Conservation (phyloP, 305 asterid species). For the Fraxinus paxiana region DNA sequence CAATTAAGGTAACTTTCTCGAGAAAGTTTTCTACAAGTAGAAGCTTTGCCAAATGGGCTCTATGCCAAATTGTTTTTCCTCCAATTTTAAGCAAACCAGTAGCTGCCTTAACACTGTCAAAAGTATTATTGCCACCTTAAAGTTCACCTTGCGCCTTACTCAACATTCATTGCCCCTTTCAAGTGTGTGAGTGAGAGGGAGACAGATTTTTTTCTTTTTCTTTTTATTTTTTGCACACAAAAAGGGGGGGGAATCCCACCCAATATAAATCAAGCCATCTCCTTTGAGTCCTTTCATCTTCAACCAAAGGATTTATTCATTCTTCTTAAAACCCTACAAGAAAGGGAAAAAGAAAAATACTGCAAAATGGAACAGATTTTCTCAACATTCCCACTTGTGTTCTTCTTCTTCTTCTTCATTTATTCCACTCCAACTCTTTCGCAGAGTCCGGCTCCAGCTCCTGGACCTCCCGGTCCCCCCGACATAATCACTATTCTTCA, state of each 20-base stretch:
- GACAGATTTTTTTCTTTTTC: not conserved
- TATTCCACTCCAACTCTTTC: constrained; percentile 26
- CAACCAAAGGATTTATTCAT: constrained; percentile 5
- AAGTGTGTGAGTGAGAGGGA: not conserved
- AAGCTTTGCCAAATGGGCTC: not conserved
- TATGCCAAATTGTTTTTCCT: constrained; percentile 27
- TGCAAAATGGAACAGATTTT: constrained; percentile 22
- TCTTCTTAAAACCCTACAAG: constrained; percentile 1
- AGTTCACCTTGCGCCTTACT: constrained; percentile 20
- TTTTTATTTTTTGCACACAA: not conserved
- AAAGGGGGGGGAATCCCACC: not conserved
- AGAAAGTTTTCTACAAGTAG: not conserved
- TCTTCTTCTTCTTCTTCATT: constrained; percentile 28
- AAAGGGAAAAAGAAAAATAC: not conserved
- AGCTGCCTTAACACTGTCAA: constrained; percentile 38
- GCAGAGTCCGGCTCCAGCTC: constrained; percentile 44
- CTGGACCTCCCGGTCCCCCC: constrained; percentile 33
- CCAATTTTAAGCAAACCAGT: constrained; percentile 44
- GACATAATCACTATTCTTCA: constrained; percentile 41
- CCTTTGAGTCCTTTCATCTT: not conserved
- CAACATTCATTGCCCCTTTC: constrained; percentile 16
- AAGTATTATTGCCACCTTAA: not conserved
- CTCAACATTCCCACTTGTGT: constrained; percentile 11
- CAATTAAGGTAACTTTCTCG: not conserved
- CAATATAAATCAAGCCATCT: constrained; percentile 19